These are phyloP conservation scores for Avena eriantha DNA, from an alignment of 176 grass and related monocot species.

Conservation along the genomic window DNA sequence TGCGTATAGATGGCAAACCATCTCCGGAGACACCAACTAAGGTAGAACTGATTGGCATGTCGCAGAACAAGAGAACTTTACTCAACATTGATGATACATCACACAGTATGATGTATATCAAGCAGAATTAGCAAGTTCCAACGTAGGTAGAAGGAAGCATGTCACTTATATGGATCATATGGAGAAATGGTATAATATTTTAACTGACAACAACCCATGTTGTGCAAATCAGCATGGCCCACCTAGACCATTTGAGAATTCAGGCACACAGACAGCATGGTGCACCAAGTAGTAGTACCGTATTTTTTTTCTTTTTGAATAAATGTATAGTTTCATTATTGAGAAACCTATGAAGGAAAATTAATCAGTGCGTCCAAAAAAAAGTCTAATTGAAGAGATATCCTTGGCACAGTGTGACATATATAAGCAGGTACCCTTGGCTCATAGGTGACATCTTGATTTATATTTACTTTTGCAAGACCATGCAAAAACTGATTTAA, in stretches of 20 bases:
- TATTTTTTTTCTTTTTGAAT: background rate
- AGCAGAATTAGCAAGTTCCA: background rate
- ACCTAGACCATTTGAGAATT: background rate
- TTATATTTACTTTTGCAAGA: background rate
- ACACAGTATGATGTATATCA: background rate
- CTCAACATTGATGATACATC: constrained; percentile 4
- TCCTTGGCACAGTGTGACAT: background rate
- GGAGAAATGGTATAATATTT: background rate
- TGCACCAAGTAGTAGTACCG: background rate
- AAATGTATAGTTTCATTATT: background rate
- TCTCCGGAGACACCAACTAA: constrained; percentile 10
- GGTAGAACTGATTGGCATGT: background rate
- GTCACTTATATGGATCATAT: background rate
- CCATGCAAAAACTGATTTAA: background rate
- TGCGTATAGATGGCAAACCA: background rate
- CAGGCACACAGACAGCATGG: constrained; percentile 9
- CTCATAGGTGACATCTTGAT: constrained; percentile 15
- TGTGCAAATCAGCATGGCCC: background rate
- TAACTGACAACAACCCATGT: background rate
- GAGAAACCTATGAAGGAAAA: background rate
- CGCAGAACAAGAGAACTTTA: background rate
- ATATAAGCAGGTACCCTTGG: background rate
- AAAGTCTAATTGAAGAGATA: background rate
- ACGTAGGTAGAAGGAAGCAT: background rate
- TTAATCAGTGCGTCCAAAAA: background rate